Evolutionary conservation across 2,329 filamentous ascomycete genomes (phyloP), one percentile per base, ranked within the genome.

Genomic region (Acrodontium crateriforme): DNA sequence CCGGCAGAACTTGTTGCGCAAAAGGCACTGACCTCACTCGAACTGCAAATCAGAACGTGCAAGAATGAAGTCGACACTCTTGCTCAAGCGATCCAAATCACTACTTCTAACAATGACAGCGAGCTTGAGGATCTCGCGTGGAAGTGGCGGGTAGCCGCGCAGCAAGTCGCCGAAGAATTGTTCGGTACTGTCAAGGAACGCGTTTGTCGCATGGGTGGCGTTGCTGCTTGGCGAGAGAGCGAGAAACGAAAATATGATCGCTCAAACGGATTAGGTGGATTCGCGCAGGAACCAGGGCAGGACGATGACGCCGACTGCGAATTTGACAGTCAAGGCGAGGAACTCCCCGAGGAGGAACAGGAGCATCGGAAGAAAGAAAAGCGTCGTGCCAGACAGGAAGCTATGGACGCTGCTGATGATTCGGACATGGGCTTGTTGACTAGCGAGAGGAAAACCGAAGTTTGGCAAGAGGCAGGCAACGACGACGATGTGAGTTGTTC

Each of bases 91-190:
- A 43, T 56, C 7, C 58, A 59, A 21, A 65, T 74, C 44, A 60
- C 65, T 38, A 42, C 36, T 3, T 53, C 50, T 3, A 41, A 39
- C 22, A 52, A 53, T 30, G 68, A 74, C 45, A 58, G 54, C 2
- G 70, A 78, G 32, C 55, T 82, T 14, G 53, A 65, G 22, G 52
- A 46, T 0, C 44, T 80, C 38, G 64, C 70, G 22, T 48, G 47
- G 3, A 75, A 67, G 47, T 83, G 78, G 78, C 67, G 60, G 25
- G 50, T 45, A 1, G 68, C 71, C 11, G 69, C 67, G 34, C 63
- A 74, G 36, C 55, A 62, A 27, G 75, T 73, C 5, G 77, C 77
- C 1, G 77, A 82, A 39, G 73, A 78, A 42, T 54, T 80, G 8
- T 81, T 77, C 48, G 60, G 55, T 14, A 54, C 59, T 12, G 70